A percentile compares a stretch with the other conserved stretches of the same genome.
These are phyloP conservation scores for Rhinocladiella mackenziei DNA, from an alignment of 2,329 filamentous ascomycete genomes.

Conservation along the genomic window DNA sequence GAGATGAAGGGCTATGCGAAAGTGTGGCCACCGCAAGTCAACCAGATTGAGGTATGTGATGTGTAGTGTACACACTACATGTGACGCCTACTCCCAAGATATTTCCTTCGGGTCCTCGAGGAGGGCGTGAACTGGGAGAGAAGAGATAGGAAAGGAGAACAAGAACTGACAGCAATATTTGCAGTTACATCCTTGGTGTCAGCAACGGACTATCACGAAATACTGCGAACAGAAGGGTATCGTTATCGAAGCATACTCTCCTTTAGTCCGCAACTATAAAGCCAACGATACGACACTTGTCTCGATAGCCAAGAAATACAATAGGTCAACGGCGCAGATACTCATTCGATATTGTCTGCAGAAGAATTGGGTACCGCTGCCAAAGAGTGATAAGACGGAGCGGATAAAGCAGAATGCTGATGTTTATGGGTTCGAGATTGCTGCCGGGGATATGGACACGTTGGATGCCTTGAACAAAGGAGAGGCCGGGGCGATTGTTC, in stretches of 20 bases:
- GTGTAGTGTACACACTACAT: neutral
- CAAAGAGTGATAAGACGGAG: constrained; percentile 67
- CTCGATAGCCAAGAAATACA: constrained; percentile 65
- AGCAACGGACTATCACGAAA: constrained; percentile 57
- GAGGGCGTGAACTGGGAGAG: too few relatives aligned
- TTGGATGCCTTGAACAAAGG: constrained; percentile 52
- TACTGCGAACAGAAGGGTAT: constrained; percentile 54
- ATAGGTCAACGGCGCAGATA: constrained; percentile 70
- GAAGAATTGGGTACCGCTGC: constrained; percentile 68
- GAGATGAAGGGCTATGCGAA: constrained; percentile 64
- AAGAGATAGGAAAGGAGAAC: neutral
- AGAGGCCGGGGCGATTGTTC: constrained; percentile 45
- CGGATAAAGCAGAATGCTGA: constrained; percentile 64
- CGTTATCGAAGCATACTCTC: constrained; percentile 52
- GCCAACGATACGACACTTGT: constrained; percentile 64
- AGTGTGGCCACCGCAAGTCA: constrained; percentile 66
- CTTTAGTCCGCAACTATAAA: constrained; percentile 63
- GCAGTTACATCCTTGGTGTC: constrained; percentile 68
- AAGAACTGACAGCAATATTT: neutral
- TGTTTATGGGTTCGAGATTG: constrained; percentile 59
- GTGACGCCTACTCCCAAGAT: too few relatives aligned
- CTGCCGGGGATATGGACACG: constrained; percentile 53
- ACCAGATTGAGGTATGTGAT: constrained; percentile 64
- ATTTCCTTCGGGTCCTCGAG: too few relatives aligned
- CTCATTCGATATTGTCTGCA: constrained; percentile 78